Conservation (phyloP, 129 eudicot species). For the Flaveria trinervia region DNA sequence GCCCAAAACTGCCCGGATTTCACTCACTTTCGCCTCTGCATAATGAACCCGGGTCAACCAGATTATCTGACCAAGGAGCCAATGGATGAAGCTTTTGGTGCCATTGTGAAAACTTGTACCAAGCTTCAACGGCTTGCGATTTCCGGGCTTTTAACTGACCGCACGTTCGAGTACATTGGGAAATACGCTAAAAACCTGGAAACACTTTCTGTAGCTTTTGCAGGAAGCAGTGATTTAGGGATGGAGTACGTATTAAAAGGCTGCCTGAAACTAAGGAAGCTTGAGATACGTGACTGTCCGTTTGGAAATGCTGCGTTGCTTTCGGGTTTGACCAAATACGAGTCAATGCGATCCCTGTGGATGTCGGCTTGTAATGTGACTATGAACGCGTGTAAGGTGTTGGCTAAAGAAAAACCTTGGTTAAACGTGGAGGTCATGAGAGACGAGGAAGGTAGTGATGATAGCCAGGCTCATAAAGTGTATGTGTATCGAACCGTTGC, state of each 20-base stretch:
- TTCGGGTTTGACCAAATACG: constrained; percentile 54
- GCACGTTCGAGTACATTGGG: constrained; percentile 68
- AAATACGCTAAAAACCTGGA: constrained; percentile 74
- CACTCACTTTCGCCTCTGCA: constrained; percentile 82
- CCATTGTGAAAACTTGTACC: constrained; percentile 65
- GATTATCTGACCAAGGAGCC: constrained; percentile 70
- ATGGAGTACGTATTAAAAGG: constrained; percentile 61
- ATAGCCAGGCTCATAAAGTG: constrained; percentile 50
- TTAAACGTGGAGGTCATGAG: constrained; percentile 71
- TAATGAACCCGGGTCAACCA: constrained; percentile 69
- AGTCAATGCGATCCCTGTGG: constrained; percentile 81
- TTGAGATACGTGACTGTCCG: constrained; percentile 80
- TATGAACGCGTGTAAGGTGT: constrained; percentile 51
- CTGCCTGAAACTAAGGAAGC: constrained; percentile 63
- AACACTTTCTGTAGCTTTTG: constrained; percentile 84
- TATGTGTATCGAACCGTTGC: constrained; percentile 73
- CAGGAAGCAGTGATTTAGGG: constrained; percentile 70
- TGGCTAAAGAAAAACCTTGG: constrained; percentile 58
- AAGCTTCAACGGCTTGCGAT: constrained; percentile 69
- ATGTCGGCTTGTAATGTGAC: constrained; percentile 78
- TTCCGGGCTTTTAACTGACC: constrained; percentile 74
- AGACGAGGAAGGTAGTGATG: constrained; percentile 55
- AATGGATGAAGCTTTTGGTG: constrained; percentile 86
- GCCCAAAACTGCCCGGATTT: constrained; percentile 74
- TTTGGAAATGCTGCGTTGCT: constrained; percentile 69